Percentiles rank a stretch among this genome's conserved stretches.
Conservation (phyloP, 73 alveolate species). For the Paramecium sexaurelia region DNA sequence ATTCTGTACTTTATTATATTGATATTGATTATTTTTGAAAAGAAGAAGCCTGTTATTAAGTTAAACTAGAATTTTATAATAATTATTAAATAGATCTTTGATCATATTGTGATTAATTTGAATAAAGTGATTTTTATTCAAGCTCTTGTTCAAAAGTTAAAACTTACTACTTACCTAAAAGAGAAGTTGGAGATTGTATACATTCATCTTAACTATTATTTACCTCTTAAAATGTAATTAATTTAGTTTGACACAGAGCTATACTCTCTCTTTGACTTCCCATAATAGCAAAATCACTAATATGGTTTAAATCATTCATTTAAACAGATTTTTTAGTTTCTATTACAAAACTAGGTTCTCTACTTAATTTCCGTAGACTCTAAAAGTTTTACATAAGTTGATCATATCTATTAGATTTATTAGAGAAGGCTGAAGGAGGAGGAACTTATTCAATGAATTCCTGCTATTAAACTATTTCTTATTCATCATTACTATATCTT, state of each 20-base stretch:
- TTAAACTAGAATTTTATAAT: neutral
- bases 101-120: neutral
- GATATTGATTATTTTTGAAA: conserved; percentile 9
- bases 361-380: conserved; percentile 3
- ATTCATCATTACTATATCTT: neutral
- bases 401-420: conserved; percentile 45
- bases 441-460: neutral
- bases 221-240: neutral
- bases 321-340: conserved; percentile 53
- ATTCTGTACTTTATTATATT: neutral
- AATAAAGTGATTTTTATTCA: neutral
- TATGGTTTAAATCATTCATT: conserved; percentile 43
- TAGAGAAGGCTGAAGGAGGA: conserved; percentile 10
- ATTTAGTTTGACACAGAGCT: neutral
- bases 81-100: neutral
- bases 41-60: neutral
- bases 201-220: neutral
- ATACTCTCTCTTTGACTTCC: conserved; percentile 12
- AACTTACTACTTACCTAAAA: neutral
- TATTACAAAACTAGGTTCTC: neutral
- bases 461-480: neutral
- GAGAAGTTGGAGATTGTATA: neutral
- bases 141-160: neutral
- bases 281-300: conserved; percentile 34
- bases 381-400: neutral